A percentile compares a stretch with the other conserved stretches of the same genome.
Evolutionary conservation across 352 stramenopile species (phyloP).

Genomic region (Globisporangium alternatum): DNA sequence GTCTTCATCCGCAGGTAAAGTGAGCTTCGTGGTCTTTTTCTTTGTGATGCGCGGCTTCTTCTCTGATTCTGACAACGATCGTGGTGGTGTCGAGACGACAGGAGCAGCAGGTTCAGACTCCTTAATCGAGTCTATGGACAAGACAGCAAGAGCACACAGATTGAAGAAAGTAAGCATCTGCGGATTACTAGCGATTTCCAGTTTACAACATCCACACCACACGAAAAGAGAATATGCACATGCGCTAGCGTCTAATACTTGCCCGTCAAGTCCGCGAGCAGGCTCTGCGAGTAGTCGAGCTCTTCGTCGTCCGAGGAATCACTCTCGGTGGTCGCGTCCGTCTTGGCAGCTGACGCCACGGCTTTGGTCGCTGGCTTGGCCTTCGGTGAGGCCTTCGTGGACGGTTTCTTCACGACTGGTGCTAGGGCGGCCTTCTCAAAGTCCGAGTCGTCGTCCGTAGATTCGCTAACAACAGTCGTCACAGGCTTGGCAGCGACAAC

Average conservation of each 20-base stretch:
- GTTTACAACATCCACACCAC: slow-evolving; percentile 13
- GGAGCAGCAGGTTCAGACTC: slow-evolving; percentile 5
- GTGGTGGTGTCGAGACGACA: not conserved
- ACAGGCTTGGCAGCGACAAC: slow-evolving; percentile 5
- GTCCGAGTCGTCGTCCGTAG: slow-evolving; percentile 34
- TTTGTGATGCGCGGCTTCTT: slow-evolving; percentile 3
- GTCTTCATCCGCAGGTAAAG: slow-evolving; percentile 16
- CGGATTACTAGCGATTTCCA: slow-evolving; percentile 12
- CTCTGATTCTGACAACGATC: not conserved
- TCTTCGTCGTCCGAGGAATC: slow-evolving; percentile 62
- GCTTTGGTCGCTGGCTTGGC: slow-evolving; percentile 10
- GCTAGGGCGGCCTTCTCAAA: slow-evolving; percentile 24
- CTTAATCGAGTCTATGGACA: slow-evolving; percentile 11
- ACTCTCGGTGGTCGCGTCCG: slow-evolving; percentile 20
- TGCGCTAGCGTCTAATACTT: slow-evolving; percentile 24
- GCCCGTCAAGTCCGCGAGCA: slow-evolving; percentile 72
- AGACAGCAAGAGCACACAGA: slow-evolving; percentile 7
- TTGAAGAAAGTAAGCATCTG: slow-evolving; percentile 7
- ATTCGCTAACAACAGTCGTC: slow-evolving; percentile 12
- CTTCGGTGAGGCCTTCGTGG: not conserved
- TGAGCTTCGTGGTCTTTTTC: slow-evolving; percentile 12
- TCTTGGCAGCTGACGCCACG: slow-evolving; percentile 12
- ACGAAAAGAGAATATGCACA: slow-evolving; percentile 8
- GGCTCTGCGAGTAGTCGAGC: slow-evolving; percentile 71
- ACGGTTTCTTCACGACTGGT: slow-evolving; percentile 5